Evolutionary conservation across 2,329 filamentous ascomycete species (phyloP).

Genomic region (Fusarium coicis): DNA sequence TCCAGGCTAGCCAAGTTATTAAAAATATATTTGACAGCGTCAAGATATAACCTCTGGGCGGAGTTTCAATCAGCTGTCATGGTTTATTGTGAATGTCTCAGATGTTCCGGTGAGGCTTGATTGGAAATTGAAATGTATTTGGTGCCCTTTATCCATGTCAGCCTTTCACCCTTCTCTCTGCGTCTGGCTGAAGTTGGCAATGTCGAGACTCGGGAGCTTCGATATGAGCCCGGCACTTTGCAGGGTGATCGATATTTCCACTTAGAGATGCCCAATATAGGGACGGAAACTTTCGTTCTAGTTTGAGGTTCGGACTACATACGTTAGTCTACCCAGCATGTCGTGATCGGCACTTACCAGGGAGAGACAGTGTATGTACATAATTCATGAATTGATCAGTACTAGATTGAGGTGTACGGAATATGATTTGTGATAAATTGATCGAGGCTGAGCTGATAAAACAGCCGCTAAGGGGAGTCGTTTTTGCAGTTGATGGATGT

Average conservation of each 20-base stretch:
- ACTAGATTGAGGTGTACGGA: neutral
- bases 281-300: neutral
- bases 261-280: neutral
- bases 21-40: neutral
- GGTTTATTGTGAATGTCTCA: slow-evolving; percentile 20
- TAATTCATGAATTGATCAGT: neutral
- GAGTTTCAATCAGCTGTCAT: neutral
- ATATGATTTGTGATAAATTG: slow-evolving; percentile 13
- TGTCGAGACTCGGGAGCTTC: neutral
- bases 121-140: slow-evolving; percentile 14
- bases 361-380: slow-evolving; percentile 2
- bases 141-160: slow-evolving; percentile 3
- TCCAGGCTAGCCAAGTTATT: neutral
- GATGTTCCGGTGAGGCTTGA: slow-evolving; percentile 27
- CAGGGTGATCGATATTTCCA: neutral
- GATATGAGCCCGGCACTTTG: neutral
- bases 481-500: neutral
- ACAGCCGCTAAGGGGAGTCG: neutral
- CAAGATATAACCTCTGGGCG: neutral
- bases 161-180: neutral
- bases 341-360: neutral
- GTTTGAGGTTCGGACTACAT: neutral
- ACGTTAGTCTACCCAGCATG: neutral
- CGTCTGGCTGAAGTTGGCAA: neutral
- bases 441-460: slow-evolving; percentile 8